Conservation (phyloP, 2,329 filamentous ascomycete genomes). For the Fusarium denticulatum region DNA sequence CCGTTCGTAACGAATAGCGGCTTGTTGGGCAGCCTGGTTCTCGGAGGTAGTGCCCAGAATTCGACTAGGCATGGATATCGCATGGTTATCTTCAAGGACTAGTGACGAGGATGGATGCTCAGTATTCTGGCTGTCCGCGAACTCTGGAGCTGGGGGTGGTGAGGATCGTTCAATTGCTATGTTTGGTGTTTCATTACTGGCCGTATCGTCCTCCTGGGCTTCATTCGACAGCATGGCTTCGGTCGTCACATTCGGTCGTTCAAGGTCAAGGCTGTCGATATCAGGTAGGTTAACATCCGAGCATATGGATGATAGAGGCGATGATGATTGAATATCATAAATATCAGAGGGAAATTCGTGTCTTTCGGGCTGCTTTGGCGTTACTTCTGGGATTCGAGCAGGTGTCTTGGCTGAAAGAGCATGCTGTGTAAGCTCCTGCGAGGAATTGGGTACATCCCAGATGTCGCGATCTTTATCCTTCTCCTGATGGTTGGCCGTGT, state of each 20-base stretch:
- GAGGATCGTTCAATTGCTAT: conserved; percentile 51
- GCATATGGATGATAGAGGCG: conserved; percentile 48
- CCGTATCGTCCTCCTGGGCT: background rate
- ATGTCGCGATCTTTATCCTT: conserved; percentile 39
- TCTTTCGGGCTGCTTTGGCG: conserved; percentile 1
- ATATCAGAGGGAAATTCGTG: background rate
- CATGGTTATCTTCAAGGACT: background rate
- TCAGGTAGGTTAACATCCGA: conserved; percentile 43
- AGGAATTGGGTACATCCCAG: conserved; percentile 53
- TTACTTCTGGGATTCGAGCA: conserved; percentile 4
- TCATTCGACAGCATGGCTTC: conserved; percentile 1
- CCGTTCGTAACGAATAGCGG: conserved; percentile 53
- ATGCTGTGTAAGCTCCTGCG: conserved; percentile 35
- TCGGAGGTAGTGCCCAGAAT: conserved; percentile 26
- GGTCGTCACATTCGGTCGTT: background rate
- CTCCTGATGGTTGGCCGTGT: background rate
- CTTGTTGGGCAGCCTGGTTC: conserved; percentile 39
- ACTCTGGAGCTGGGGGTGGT: conserved; percentile 44
- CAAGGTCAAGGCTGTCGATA: conserved; percentile 32
- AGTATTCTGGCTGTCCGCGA: conserved; percentile 1
- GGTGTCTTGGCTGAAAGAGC: background rate
- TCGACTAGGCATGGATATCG: conserved; percentile 25
- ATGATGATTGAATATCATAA: conserved; percentile 41
- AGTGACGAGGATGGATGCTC: background rate
- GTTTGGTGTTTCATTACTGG: conserved; percentile 50